phyloP scores from a whole-genome alignment of 1,284 basidiomycete genomes.

The Papiliotrema flavescens region DNA sequence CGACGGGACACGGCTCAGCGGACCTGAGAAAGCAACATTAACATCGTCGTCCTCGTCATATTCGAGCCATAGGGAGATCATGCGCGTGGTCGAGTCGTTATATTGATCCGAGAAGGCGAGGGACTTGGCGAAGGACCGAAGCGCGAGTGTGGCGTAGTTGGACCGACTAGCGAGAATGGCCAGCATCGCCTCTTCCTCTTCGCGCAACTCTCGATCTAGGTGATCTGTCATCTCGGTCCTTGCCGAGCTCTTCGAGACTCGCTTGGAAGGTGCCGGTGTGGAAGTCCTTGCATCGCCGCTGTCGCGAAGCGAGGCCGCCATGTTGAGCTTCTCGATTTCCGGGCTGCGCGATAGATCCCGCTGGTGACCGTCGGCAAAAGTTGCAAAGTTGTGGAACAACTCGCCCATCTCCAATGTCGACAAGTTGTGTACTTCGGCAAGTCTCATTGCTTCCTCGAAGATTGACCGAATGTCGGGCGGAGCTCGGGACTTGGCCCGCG shows the following conservation, averaged over 20 bases:
- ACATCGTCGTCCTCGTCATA: conserved; percentile 57
- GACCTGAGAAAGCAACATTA: conserved; percentile 51
- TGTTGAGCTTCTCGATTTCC: conserved; percentile 66
- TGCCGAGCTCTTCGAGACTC: not conserved
- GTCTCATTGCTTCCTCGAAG: conserved; percentile 53
- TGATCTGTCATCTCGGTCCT: conserved; percentile 46
- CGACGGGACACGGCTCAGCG: conserved; percentile 62
- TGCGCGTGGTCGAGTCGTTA: conserved; percentile 73
- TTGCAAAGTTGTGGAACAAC: conserved; percentile 79
- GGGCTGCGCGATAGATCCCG: conserved; percentile 65
- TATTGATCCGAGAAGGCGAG: conserved; percentile 65
- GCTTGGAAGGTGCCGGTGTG: not conserved
- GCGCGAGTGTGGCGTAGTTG: conserved; percentile 67
- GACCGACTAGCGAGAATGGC: conserved; percentile 60
- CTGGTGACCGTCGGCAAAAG: conserved; percentile 85
- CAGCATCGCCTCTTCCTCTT: conserved; percentile 53
- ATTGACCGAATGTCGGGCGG: conserved; percentile 71
- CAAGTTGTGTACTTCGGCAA: conserved; percentile 10
- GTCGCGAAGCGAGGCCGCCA: conserved; percentile 68
- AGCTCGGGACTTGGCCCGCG: conserved; percentile 77
- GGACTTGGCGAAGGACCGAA: conserved; percentile 77
- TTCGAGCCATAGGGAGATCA: conserved; percentile 85
- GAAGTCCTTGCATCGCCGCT: conserved; percentile 21
- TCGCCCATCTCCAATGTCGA: conserved; percentile 53
- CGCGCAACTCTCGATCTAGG: conserved; percentile 55